phyloP scores from a whole-genome alignment of 2,329 filamentous ascomycete genomes.

The Fusarium nygamai region DNA sequence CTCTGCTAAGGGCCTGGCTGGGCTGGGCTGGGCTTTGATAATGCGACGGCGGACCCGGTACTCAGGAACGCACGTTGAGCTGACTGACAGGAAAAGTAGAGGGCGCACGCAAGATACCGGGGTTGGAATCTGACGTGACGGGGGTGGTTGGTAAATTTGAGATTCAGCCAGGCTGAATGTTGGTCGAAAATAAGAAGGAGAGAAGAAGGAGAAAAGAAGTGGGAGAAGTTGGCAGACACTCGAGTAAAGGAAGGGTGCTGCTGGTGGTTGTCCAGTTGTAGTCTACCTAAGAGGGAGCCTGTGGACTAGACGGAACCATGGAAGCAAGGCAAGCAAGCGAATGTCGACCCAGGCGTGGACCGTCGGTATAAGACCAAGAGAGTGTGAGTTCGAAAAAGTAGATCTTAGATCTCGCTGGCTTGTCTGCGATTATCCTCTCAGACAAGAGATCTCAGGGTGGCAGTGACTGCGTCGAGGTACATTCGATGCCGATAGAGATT shows the following conservation, averaged over 20 bases:
- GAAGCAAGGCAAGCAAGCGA: slow-evolving; percentile 21
- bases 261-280: slow-evolving; percentile 21
- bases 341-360: slow-evolving; percentile 8
- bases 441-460: slow-evolving; percentile 2
- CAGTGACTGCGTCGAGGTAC: background rate
- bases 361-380: background rate
- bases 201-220: slow-evolving; percentile 25
- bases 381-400: slow-evolving; percentile 7
- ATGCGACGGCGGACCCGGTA: slow-evolving; percentile 34
- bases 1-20: slow-evolving; percentile 7
- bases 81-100: slow-evolving; percentile 12
- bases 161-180: slow-evolving; percentile 14
- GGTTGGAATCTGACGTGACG: slow-evolving; percentile 31
- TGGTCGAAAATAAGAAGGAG: background rate
- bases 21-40: slow-evolving; percentile 8
- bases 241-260: slow-evolving; percentile 20
- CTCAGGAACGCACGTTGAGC: slow-evolving; percentile 22
- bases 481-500: background rate
- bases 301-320: slow-evolving; percentile 18
- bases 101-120: slow-evolving; percentile 27
- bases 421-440: slow-evolving; percentile 1
- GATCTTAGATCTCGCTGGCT: slow-evolving; percentile 17
- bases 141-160: slow-evolving; percentile 12
- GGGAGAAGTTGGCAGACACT: slow-evolving; percentile 26
- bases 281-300: slow-evolving; percentile 24